Conservation (phyloP, 139 green algal species). For the Choricystis sp. region DNA sequence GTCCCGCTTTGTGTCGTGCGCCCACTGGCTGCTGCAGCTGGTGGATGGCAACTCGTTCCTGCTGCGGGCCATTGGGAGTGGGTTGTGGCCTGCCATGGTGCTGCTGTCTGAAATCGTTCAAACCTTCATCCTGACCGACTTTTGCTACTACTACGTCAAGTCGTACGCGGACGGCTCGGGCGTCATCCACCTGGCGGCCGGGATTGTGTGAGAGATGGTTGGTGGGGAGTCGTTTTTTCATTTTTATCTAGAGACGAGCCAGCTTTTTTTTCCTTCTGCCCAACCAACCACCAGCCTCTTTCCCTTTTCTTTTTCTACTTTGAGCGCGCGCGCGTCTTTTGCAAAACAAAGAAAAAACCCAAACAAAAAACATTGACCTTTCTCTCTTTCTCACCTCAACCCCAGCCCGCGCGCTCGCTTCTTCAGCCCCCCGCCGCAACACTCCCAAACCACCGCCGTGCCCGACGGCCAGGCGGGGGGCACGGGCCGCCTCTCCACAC, state of each 20-base stretch:
- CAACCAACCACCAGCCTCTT: no score
- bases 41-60: constrained; percentile 81
- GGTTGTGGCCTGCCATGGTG: constrained; percentile 93
- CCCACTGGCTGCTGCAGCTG: constrained; percentile 94
- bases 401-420: no score
- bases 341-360: no score
- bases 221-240: neutral
- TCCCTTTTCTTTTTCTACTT: no score
- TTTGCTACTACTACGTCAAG: constrained; percentile 98
- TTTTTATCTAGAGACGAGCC: no score
- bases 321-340: no score
- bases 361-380: no score
- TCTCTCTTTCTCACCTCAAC: no score
- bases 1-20: constrained; percentile 89
- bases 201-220: constrained; percentile 41
- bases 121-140: constrained; percentile 96
- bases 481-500: neutral
- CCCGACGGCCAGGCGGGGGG: no score
- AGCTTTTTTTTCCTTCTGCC: no score
- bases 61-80: constrained; percentile 63
- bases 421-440: no score
- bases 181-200: constrained; percentile 72
- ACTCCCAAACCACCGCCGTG: no score
- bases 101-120: constrained; percentile 92
- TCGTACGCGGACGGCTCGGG: constrained; percentile 70